These are phyloP conservation scores for Iris macrosiphon DNA, from an alignment of 106 monocot genomes.

Conservation along the genomic window DNA sequence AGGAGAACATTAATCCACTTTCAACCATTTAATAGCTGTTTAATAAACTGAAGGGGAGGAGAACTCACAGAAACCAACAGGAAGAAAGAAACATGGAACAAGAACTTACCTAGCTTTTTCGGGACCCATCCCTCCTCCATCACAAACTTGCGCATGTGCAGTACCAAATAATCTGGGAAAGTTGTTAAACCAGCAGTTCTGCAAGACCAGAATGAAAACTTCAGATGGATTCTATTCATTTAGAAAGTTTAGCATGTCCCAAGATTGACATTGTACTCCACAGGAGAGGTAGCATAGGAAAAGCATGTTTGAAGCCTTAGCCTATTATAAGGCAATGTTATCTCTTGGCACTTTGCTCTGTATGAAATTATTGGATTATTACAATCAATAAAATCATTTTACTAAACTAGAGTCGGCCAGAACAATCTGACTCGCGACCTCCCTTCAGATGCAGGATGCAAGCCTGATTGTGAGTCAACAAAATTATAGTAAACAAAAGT, in stretches of 20 bases:
- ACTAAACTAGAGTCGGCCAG: no score
- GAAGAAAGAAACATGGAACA: background rate
- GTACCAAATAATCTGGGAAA: constrained; percentile 92
- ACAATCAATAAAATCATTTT: no score
- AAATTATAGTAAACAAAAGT: no score
- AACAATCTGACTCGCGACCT: no score
- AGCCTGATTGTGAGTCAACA: no score
- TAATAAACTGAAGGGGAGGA: background rate
- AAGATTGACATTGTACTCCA: background rate
- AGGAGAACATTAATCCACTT: background rate
- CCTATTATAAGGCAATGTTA: no score
- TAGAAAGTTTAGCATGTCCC: background rate
- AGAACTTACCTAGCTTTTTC: constrained; percentile 78
- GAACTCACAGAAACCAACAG: background rate
- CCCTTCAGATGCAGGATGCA: no score
- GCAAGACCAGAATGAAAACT: background rate
- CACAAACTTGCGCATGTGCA: constrained; percentile 96
- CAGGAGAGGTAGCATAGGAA: background rate
- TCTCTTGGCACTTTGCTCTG: no score
- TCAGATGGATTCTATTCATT: background rate
- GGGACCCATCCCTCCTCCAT: constrained; percentile 98
- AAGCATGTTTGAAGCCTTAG: no score
- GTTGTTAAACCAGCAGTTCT: constrained; percentile 89
- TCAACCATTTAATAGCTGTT: background rate
- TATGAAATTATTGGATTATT: no score